Evolutionary conservation across 2,329 filamentous ascomycete genomes (phyloP).

Genomic region (Fusarium sterilihyphosum): DNA sequence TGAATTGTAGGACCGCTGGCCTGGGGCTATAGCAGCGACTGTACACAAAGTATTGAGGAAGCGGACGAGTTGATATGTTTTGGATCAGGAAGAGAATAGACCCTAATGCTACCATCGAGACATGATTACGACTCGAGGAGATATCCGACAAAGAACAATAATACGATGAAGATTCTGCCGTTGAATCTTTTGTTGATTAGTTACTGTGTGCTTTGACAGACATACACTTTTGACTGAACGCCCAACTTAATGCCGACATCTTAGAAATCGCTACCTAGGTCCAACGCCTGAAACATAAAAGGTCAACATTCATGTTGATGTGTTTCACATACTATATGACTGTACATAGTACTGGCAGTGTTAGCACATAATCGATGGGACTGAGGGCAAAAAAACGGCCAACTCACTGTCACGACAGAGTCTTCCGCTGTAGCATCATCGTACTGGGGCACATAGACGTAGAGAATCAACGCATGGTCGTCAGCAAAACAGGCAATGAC

Average conservation of each 20-base stretch:
- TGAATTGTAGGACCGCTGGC: constrained; percentile 5
- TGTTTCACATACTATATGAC: constrained; percentile 50
- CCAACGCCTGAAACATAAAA: constrained; percentile 19
- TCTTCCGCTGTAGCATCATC: constrained; percentile 74
- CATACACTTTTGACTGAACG: not conserved
- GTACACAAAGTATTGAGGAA: constrained; percentile 24
- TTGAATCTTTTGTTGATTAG: not conserved
- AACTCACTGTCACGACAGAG: constrained; percentile 75
- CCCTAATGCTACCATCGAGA: constrained; percentile 16
- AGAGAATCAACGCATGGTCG: constrained; percentile 82
- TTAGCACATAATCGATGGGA: constrained; percentile 35
- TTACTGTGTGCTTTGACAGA: not conserved
- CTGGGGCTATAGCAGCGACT: constrained; percentile 26
- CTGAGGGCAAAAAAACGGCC: constrained; percentile 1
- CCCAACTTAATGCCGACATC: constrained; percentile 11
- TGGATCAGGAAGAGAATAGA: constrained; percentile 36
- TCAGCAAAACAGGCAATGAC: constrained; percentile 93
- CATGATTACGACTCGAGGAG: constrained; percentile 20
- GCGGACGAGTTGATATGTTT: constrained; percentile 31
- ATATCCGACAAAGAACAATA: constrained; percentile 26
- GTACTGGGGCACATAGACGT: constrained; percentile 80
- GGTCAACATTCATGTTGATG: not conserved
- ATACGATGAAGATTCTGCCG: constrained; percentile 31
- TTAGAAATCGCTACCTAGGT: not conserved
- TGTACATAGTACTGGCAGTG: constrained; percentile 54